Evolutionary conservation across 1,284 basidiomycete genomes (phyloP), one percentile per base, ranked within the genome.

Genomic region (Naganishia albida): DNA sequence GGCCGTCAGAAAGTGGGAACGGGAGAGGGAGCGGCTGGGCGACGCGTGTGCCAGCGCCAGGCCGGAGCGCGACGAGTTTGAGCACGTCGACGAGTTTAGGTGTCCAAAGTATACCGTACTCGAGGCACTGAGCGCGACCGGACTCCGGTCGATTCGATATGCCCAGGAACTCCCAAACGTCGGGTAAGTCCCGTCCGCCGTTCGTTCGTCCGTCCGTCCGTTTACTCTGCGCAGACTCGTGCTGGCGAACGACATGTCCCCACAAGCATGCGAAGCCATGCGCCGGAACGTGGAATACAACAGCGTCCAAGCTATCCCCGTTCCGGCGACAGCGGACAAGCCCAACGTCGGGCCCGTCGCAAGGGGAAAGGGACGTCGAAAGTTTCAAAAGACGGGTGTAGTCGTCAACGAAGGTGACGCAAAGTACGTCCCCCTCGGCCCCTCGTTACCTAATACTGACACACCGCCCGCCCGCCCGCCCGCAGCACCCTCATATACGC

Each of bases 91-190:
- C 2, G 68, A 82, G 77, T 87, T 85, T 72, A 78, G 80, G 39
- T 83, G 87, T 0, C 83, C 87, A 70, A 87, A 86, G 69, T 87
- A 94, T 72, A 87, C 87, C 10, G 83, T 96, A 15, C 83, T 99
- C n/a, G 95, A 99, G 79, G 93, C 94, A 0, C 85, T 99, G 20
- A 93, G 92, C 18, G 95, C 95, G 0, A 99, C 96, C 0, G 95
- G 95, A 26, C 83, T 99, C 26, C 88, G 95, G 13, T 90, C 93
- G 3, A 98, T 99, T 69, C 90, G 95, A 38, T 99, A 99, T 76
- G 95, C 95, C 0, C 94, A 97, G 72, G 95, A 99, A 80, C 94
- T 99, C 12, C 93, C 95, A 0, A 83, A 90, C 43, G 85, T 94
- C 68, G 90, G 87, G 90, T 94, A 67, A 64, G 81, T 72, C 39